Conservation (phyloP, 1,284 basidiomycete genomes). For the Termitomyces sp. region DNA sequence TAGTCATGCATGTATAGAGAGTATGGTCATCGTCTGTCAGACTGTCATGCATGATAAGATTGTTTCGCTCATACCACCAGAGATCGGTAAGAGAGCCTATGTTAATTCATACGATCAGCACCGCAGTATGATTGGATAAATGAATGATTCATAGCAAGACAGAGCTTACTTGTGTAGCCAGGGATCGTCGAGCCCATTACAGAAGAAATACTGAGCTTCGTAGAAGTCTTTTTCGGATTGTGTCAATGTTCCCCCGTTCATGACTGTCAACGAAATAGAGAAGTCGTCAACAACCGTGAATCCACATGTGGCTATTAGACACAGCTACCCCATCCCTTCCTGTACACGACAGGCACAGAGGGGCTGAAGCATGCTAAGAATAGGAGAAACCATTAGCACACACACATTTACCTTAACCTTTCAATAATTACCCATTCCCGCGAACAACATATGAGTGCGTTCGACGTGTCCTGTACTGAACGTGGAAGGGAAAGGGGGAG, state of each 20-base stretch:
- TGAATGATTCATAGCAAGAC: background rate
- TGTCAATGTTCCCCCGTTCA: slow-evolving; percentile 33
- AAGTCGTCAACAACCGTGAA: background rate
- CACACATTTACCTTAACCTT: background rate
- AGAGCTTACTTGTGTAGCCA: slow-evolving; percentile 32
- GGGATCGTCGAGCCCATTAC: slow-evolving; percentile 32
- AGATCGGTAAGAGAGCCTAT: slow-evolving; percentile 10
- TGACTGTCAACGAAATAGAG: slow-evolving; percentile 22
- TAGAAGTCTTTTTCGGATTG: slow-evolving; percentile 30
- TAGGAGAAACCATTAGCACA: background rate
- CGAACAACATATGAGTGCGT: slow-evolving; percentile 16
- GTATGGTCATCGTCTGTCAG: background rate
- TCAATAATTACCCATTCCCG: slow-evolving; percentile 14
- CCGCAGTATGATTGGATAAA: slow-evolving; percentile 2
- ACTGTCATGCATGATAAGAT: background rate
- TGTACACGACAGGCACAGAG: slow-evolving; percentile 25
- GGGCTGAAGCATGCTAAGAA: slow-evolving; percentile 37
- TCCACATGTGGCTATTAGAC: background rate
- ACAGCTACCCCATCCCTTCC: slow-evolving; percentile 31
- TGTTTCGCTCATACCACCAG: slow-evolving; percentile 13
- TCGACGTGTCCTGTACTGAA: background rate
- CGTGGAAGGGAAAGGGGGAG: background rate
- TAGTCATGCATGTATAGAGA: background rate
- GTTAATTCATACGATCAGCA: background rate
- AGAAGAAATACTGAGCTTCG: slow-evolving; percentile 34